A percentile compares a stretch with the other conserved stretches of the same genome.
Evolutionary conservation across 2,329 filamentous ascomycete species (phyloP).

Genomic region (Paecilomyces formosus): DNA sequence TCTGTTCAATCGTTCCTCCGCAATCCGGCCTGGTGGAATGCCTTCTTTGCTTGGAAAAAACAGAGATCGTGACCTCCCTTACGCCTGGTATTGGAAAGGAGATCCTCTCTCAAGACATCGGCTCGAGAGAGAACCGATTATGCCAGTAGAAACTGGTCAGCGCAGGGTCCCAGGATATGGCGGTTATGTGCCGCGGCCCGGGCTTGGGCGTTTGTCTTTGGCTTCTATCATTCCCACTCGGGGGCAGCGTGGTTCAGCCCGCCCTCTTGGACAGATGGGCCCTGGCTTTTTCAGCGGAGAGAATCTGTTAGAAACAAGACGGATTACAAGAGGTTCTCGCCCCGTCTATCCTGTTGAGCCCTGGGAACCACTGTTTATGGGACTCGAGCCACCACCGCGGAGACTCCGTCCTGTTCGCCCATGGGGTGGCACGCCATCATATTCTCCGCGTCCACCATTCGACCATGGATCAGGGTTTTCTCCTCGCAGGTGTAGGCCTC

Average conservation of each 20-base stretch:
- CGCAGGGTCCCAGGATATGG: neutral
- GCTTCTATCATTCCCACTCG: neutral
- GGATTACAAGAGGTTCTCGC: neutral
- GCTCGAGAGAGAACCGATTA: slow-evolving; percentile 9
- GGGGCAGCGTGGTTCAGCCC: neutral
- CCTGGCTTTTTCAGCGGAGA: neutral
- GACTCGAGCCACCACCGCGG: neutral
- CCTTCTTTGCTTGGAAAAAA: neutral
- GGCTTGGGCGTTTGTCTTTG: neutral
- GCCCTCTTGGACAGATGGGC: neutral
- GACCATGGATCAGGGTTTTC: neutral
- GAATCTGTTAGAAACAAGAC: neutral
- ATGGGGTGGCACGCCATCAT: neutral
- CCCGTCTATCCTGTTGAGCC: neutral
- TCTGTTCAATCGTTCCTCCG: neutral
- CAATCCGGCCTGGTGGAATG: neutral
- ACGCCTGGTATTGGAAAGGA: slow-evolving; percentile 16
- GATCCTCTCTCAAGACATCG: slow-evolving; percentile 12
- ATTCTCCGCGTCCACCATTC: neutral
- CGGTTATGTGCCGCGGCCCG: neutral
- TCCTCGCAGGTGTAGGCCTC: neutral
- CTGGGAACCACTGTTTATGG: neutral
- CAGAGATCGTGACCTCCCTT: slow-evolving; percentile 10
- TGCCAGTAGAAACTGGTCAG: neutral
- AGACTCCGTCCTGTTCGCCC: neutral